Base-by-base conservation (phyloP, 192 early-diverging fungal species). In the Backusella westeae region DNA sequence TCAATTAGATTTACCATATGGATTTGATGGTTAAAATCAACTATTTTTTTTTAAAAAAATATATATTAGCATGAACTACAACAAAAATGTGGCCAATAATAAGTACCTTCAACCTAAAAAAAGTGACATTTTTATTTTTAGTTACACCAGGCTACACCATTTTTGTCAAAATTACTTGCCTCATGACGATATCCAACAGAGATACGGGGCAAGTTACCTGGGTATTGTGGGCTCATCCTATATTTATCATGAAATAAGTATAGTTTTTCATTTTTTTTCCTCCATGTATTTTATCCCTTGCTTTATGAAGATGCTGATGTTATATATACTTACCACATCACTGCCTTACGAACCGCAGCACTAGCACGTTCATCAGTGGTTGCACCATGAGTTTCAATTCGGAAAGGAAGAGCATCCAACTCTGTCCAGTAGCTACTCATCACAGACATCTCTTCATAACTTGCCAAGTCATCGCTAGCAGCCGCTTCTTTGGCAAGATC, bases 161-260 rank as follows among this genome's bases (percentile, higher is more conserved):
- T 29, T 63, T 29, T 1, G 26, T 10, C 23, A 63, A 4, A 12
- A 29, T 29, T 15, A 63, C 8, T 34, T 78, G 84, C 89, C 86
- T 91, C 86, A 85, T 94, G 86, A 75, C 90, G 49, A 74, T 79
- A 82, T 72, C 91, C 87, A 79, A 93, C 89, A 10, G 80, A 80
- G 21, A 95, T 88, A 56, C 93, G 86, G 38, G 94, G 92, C 32
- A 95, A 85, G 80, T 88, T 92, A 44, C 93, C 93, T 12, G 90
- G 88, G 67, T 88, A 84, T 78, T 90, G 88, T 34, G 92, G 93
- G 35, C 84, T 90, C n/a, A 95, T 35, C 82, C 82, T 83, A 70
- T n/a, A 56, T 29, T 23, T 35, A 69, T 56, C 69, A 65, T 34
- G 6, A 21, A 29, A n/a, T n/a, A n/a, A n/a, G 46, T n/a, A n/a